Percentiles rank a stretch among this genome's conserved stretches.
phyloP scores from a whole-genome alignment of 2,329 filamentous ascomycete genomes.

The Botrytis byssoidea region DNA sequence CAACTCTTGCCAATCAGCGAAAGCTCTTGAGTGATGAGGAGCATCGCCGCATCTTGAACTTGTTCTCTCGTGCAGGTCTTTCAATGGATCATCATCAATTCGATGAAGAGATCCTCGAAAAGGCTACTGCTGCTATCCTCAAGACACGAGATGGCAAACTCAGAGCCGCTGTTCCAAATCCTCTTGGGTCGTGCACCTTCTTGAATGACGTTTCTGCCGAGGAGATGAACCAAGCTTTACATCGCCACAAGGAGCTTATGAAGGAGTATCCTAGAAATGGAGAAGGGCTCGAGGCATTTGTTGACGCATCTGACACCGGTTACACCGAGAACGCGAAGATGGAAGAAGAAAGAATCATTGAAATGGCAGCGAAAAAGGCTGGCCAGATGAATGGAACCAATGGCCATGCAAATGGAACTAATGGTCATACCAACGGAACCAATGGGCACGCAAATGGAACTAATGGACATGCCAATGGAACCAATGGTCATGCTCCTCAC shows the following conservation, averaged over 20 bases:
- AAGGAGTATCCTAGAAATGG: conserved; percentile 62
- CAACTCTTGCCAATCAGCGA: conserved; percentile 63
- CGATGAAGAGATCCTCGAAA: conserved; percentile 62
- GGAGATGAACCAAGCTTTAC: conserved; percentile 61
- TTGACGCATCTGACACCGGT: conserved; percentile 68
- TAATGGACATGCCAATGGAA: conserved; percentile 24
- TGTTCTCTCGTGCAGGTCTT: conserved; percentile 68
- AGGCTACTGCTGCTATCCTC: conserved; percentile 66
- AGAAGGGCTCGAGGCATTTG: conserved; percentile 65
- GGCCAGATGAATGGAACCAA: conserved; percentile 29
- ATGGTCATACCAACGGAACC: not conserved
- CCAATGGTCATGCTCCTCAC: not conserved
- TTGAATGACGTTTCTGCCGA: conserved; percentile 63
- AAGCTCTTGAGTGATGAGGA: conserved; percentile 60
- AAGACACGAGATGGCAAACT: conserved; percentile 69
- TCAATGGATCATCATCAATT: conserved; percentile 71
- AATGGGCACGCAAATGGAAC: conserved; percentile 21
- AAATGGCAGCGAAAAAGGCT: conserved; percentile 30
- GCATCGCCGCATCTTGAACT: conserved; percentile 59
- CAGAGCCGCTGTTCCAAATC: conserved; percentile 65
- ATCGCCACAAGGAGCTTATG: conserved; percentile 62
- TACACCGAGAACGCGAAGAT: conserved; percentile 41
- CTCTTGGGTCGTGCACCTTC: conserved; percentile 65
- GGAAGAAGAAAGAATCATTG: conserved; percentile 33
- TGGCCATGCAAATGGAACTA: conserved; percentile 21